Base-by-base conservation (phyloP, 495 filamentous ascomycete genomes). In the Niebla homalea region DNA sequence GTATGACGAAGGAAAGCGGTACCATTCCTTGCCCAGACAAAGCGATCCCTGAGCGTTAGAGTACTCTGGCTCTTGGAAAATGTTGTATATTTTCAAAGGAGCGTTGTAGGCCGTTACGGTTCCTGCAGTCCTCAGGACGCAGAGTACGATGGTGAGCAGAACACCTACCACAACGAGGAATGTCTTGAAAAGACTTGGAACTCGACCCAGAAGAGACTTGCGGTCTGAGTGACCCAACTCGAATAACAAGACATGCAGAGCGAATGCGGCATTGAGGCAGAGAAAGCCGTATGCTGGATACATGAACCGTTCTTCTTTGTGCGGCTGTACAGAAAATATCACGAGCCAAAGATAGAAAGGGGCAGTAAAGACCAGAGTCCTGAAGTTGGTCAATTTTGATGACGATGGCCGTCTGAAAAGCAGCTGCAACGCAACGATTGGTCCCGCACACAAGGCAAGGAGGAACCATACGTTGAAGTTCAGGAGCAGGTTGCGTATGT, bases 241-340 rank as follows among this genome's bases (percentile, higher is more conserved):
- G 23, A 78, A 67, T 6, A 95, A 73, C 0, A 89, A 61, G 50
- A 85, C 80, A 64, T 96, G 87, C 43, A 92, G 70, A 1, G 87
- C 70, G 45, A 95, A 68, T n/a, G 89, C 86, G 12, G 90, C 90
- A 66, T 92, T 92, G 22, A 97, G 72, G n/a, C 84, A 87, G 21
- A 99, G 73, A 46, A 87, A 83, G 8, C 93, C 92, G 62, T 99
- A 99, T 20, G 81, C 83, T 0, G 90, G 90, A 64, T 94, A 97
- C 89, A 99, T 97, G 70, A 99, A 99, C 7, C 93, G 74, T 61
- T 99, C 93, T 64, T 99, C 93, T 59, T 99, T 99, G 72, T 99
- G 93, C 18, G 92, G 82, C 61, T 97, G 92, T 10, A 81, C 61
- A 3, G 87, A 86, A 67, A 99, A 96, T 48, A 97, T 90, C 6